A percentile compares a stretch with the other conserved stretches of the same genome.
Evolutionary conservation across 139 green algal species (phyloP).

Genomic region (Ettlia oleoabundans): DNA sequence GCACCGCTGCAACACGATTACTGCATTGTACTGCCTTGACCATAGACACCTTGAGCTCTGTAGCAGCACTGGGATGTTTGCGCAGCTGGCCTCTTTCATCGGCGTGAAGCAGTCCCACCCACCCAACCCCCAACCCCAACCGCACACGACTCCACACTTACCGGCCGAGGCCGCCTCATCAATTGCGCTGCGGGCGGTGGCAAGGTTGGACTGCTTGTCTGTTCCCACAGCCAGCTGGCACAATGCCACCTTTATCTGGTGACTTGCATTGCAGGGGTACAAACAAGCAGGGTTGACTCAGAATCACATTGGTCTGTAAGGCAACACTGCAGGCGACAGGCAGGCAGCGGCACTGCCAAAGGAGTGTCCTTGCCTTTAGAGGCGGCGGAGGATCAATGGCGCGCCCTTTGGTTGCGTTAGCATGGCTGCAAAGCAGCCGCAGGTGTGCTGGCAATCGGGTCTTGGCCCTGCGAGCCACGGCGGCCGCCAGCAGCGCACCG

Average conservation of each 20-base stretch:
- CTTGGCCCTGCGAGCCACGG: neutral
- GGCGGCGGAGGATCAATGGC: neutral
- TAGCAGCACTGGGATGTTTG: no score
- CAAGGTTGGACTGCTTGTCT: conserved; percentile 91
- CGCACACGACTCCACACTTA: conserved; percentile 29
- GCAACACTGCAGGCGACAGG: no score
- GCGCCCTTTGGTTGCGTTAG: neutral
- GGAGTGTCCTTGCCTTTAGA: conserved; percentile 13
- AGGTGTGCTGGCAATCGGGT: neutral
- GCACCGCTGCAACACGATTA: no score
- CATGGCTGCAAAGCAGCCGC: neutral
- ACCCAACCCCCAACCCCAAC: no score
- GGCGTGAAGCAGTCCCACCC: neutral
- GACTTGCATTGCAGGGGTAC: neutral
- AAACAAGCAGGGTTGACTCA: neutral
- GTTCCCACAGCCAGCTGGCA: conserved; percentile 86
- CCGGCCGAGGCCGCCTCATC: conserved; percentile 60
- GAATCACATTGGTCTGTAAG: no score
- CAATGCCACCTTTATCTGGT: conserved; percentile 91
- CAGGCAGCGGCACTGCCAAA: no score
- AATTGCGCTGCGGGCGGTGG: conserved; percentile 68
- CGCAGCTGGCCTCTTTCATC: no score
- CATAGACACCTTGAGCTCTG: no score
- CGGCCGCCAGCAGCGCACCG: neutral
- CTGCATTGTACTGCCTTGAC: no score